Percentiles rank a stretch among this genome's conserved stretches.
Evolutionary conservation across 352 stramenopile species (phyloP).

Genomic region (Globisporangium uncinulatum): DNA sequence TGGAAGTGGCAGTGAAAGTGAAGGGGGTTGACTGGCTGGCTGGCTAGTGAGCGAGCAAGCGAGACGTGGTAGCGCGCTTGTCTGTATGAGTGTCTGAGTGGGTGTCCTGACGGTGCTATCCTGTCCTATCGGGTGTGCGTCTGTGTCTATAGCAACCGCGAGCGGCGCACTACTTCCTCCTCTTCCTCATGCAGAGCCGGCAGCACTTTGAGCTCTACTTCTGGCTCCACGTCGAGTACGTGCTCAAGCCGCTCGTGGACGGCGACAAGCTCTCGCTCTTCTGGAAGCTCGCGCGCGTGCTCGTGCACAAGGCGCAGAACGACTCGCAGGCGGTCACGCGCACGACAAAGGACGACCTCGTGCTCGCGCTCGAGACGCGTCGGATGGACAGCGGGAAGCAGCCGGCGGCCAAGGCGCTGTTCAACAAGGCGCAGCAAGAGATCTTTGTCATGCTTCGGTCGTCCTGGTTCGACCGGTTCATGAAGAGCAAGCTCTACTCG

Average conservation of each 20-base stretch:
- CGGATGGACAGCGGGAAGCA: slow-evolving; percentile 40
- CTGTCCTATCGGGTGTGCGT: not conserved
- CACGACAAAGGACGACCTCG: slow-evolving; percentile 65
- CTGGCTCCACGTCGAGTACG: slow-evolving; percentile 85
- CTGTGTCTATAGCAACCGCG: slow-evolving; percentile 40
- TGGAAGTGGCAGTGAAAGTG: not conserved
- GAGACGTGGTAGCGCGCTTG: too few species aligned
- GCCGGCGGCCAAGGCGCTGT: slow-evolving; percentile 38
- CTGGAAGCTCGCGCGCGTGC: slow-evolving; percentile 56
- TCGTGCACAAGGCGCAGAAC: slow-evolving; percentile 70
- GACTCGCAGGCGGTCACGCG: slow-evolving; percentile 77
- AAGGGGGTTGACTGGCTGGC: not conserved
- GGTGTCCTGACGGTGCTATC: not conserved
- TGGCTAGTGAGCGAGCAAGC: too few species aligned
- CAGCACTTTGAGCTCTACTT: slow-evolving; percentile 88
- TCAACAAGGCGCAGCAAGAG: slow-evolving; percentile 68
- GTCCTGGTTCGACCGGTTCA: slow-evolving; percentile 81
- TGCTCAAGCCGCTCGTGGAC: slow-evolving; percentile 67
- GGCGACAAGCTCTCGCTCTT: slow-evolving; percentile 43
- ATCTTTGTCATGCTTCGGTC: slow-evolving; percentile 78
- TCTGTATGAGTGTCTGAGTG: not conserved
- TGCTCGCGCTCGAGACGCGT: slow-evolving; percentile 34
- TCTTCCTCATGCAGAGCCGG: slow-evolving; percentile 84
- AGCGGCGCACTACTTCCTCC: slow-evolving; percentile 80
- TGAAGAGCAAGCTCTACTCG: slow-evolving; percentile 81